Percentiles rank a stretch among this genome's conserved stretches.
phyloP scores from a whole-genome alignment of 108 stramenopile genomes.

The Nitzschia inconspicua region DNA sequence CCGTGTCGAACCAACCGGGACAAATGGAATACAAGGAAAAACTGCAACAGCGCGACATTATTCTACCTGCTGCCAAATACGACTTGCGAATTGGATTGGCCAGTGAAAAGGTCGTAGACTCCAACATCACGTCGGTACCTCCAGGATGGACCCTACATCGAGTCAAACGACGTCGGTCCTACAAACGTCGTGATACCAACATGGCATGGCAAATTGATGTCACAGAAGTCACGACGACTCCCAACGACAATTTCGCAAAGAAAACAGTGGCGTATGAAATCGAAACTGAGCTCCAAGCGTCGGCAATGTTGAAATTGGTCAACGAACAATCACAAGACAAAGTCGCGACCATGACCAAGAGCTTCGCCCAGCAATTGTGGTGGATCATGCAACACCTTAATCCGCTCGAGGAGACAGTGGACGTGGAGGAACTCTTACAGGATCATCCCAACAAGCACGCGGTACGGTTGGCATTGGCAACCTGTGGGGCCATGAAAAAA shows the following conservation, averaged over 20 bases:
- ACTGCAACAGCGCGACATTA: slow-evolving; percentile 54
- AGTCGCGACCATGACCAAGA: slow-evolving; percentile 42
- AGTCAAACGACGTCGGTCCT: slow-evolving; percentile 79
- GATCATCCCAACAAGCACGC: slow-evolving; percentile 61
- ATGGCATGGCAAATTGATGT: slow-evolving; percentile 89
- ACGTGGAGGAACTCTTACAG: slow-evolving; percentile 71
- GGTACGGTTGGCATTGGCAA: slow-evolving; percentile 62
- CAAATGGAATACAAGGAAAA: slow-evolving; percentile 81
- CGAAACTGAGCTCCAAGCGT: slow-evolving; percentile 69
- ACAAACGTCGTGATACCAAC: slow-evolving; percentile 59
- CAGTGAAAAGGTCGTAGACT: slow-evolving; percentile 59
- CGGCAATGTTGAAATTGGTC: slow-evolving; percentile 56
- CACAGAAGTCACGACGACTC: slow-evolving; percentile 74
- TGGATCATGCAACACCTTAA: slow-evolving; percentile 75
- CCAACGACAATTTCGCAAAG: slow-evolving; percentile 17
- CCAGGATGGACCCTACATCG: slow-evolving; percentile 59
- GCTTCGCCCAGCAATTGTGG: slow-evolving; percentile 66
- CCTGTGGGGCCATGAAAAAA: slow-evolving; percentile 64
- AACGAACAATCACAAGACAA: slow-evolving; percentile 47
- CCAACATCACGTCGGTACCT: slow-evolving; percentile 31
- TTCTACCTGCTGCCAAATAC: slow-evolving; percentile 74
- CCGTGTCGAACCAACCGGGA: slow-evolving; percentile 25
- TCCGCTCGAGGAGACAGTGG: slow-evolving; percentile 73
- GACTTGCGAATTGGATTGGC: slow-evolving; percentile 70
- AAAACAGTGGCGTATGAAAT: slow-evolving; percentile 70